phyloP scores from a whole-genome alignment of 2,329 filamentous ascomycete genomes.

The Berkeleyomyces rouxiae region DNA sequence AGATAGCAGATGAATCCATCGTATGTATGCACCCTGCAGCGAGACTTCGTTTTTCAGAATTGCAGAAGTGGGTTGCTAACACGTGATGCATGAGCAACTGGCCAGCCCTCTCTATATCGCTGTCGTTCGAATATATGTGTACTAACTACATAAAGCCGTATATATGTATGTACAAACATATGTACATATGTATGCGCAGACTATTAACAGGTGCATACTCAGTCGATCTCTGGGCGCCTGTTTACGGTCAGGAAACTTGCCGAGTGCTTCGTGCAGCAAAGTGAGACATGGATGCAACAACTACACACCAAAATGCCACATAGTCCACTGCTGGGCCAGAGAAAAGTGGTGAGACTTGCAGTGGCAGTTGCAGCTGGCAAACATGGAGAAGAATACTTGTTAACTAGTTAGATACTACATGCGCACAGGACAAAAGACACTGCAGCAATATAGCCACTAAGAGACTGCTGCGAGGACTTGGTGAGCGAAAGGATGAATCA shows the following conservation, averaged over 20 bases:
- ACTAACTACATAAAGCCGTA: not conserved
- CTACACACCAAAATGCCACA: not conserved
- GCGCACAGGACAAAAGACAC: not conserved
- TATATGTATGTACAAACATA: not conserved
- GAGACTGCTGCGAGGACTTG: not conserved
- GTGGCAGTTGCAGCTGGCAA: slow-evolving; percentile 6
- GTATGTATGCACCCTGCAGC: no score
- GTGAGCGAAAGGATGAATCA: not conserved
- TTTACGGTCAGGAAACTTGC: not conserved
- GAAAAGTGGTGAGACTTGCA: not conserved
- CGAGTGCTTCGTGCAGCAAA: not conserved
- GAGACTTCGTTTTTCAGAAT: no score
- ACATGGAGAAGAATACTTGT: not conserved
- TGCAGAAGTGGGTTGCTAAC: no score
- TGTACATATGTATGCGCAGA: not conserved
- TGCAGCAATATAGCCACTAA: not conserved
- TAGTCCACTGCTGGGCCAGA: not conserved
- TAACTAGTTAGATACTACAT: not conserved
- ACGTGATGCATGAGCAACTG: not conserved
- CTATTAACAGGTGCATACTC: not conserved
- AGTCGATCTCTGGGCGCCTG: not conserved
- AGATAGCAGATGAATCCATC: no score
- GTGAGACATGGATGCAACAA: not conserved
- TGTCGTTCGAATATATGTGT: not conserved
- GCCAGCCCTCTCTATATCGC: not conserved